Percentiles rank a stretch among this genome's conserved stretches.
Conservation (phyloP, 139 green algal genomes). For the Axilococcus clingmanii region DNA sequence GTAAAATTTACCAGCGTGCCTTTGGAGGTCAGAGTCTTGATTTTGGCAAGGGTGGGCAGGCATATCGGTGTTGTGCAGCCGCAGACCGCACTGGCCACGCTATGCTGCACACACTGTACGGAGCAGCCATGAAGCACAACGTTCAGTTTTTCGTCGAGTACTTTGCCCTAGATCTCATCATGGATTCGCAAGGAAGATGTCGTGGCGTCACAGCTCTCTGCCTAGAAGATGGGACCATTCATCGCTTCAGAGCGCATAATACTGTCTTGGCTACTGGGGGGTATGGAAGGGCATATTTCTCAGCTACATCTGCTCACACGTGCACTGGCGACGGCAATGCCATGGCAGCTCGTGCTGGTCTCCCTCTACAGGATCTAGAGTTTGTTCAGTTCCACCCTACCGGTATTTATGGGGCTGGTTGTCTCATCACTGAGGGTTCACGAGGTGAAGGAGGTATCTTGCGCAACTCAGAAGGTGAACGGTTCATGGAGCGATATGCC, state of each 20-base stretch:
- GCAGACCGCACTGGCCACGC: conserved; percentile 96
- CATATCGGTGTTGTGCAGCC: conserved; percentile 81
- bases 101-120: conserved; percentile 99
- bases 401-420: conserved; percentile 96
- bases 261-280: conserved; percentile 96
- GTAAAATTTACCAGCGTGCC: conserved; percentile 98
- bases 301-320: conserved; percentile 92
- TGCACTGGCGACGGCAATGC: conserved; percentile 95
- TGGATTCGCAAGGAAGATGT: conserved; percentile 79
- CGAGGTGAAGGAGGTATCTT: conserved; percentile 94
- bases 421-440: conserved; percentile 96
- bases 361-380: conserved; percentile 90
- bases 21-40: conserved; percentile 95
- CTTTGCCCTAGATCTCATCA: conserved; percentile 97
- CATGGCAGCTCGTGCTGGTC: conserved; percentile 87
- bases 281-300: conserved; percentile 96
- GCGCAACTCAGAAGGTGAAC: conserved; percentile 93
- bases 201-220: conserved; percentile 86
- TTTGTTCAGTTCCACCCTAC: conserved; percentile 99
- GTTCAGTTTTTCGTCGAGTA: conserved; percentile 99
- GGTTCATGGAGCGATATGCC: conserved; percentile 99
- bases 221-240: conserved; percentile 95
- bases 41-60: conserved; percentile 85
- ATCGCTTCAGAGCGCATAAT: conserved; percentile 84
- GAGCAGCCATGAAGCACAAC: conserved; percentile 91